Conservation (phyloP, 176 grass and related monocot species). For the Raddia distichophylla region DNA sequence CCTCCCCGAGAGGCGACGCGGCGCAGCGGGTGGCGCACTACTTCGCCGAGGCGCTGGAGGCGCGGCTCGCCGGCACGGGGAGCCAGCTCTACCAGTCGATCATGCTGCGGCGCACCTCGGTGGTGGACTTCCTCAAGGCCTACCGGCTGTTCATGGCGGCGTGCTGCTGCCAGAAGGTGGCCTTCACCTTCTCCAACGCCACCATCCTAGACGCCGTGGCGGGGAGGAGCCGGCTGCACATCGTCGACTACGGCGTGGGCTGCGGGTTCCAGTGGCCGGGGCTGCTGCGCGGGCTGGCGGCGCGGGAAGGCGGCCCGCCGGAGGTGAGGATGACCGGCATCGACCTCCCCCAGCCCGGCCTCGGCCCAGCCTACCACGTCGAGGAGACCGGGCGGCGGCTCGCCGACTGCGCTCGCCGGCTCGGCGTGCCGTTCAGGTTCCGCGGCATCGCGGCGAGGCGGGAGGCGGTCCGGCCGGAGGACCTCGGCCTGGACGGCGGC, state of each 20-base stretch:
- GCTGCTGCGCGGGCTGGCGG: constrained; percentile 18
- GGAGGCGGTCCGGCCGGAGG: constrained; percentile 25
- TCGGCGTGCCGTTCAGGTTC: constrained; percentile 49
- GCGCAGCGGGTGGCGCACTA: constrained; percentile 64
- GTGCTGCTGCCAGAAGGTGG: constrained; percentile 59
- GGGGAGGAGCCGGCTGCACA: constrained; percentile 39
- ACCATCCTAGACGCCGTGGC: constrained; percentile 45
- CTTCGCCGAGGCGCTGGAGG: constrained; percentile 66
- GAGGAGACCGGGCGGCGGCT: constrained; percentile 42
- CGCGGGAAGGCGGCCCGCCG: constrained; percentile 17
- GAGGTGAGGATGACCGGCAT: constrained; percentile 52
- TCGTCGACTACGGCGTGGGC: constrained; percentile 54
- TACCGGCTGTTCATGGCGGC: constrained; percentile 60
- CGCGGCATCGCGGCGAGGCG: constrained; percentile 34
- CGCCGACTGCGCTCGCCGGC: constrained; percentile 19
- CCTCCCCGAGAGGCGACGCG: constrained; percentile 41
- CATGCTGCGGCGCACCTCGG: constrained; percentile 14
- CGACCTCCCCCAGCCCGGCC: constrained; percentile 23
- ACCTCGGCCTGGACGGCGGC: constrained; percentile 25
- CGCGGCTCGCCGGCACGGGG: constrained; percentile 63
- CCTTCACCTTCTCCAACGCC: constrained; percentile 49
- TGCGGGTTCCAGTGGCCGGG: constrained; percentile 55
- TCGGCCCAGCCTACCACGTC: background rate
- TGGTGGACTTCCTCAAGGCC: constrained; percentile 45
- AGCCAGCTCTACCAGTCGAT: constrained; percentile 53